Base-by-base conservation (phyloP, 2,329 filamentous ascomycete genomes). In the Aspergillus carbonarius region DNA sequence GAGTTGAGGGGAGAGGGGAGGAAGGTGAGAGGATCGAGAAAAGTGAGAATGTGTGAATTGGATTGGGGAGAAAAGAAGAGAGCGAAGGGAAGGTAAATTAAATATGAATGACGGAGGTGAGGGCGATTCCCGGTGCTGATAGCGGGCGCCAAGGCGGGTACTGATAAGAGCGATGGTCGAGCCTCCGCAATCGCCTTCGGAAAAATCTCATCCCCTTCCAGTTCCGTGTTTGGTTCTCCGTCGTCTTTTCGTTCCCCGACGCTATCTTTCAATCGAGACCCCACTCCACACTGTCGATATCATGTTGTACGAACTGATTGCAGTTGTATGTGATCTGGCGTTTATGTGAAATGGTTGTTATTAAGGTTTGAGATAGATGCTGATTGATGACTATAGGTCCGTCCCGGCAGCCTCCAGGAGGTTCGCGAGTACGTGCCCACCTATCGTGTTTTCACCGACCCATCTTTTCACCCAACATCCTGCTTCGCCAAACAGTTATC, bases 241-340 rank as follows among this genome's bases (percentile, higher is more conserved):
- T 48, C 44, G 15, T 48, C 27, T 27, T 32, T 27, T 48, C 48
- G 17, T 20, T 35, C 60, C 49, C 59, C 65, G 62, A 65, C 60
- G 55, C 59, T 58, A 62, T 55, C 60, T 57, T 63, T 59, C 60
- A 54, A 39, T 55, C 58, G 58, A 55, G 60, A 58, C 52, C 55
- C 54, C 52, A 23, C 47, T 40, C 30, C 46, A 51, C 44, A 20
- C 47, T 46, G 39, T 65, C 63, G 61, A 64, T 63, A 69, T 76
- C 66, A 97, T 99, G 95, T 82, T 99, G 80, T 99, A 99, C 83
- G 95, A 99, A 82, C 82, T 98, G 72, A 95, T 99, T 78, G 95
- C 91, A 76, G 89, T 97, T 79, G 95, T 97, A 81, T 71, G 89
- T 81, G 25, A 18, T 42, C 23, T 13, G 12, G 2, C 23, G 32